Conservation (phyloP, 768 basidiomycete genomes). For the Aureoboletus auriporus region DNA sequence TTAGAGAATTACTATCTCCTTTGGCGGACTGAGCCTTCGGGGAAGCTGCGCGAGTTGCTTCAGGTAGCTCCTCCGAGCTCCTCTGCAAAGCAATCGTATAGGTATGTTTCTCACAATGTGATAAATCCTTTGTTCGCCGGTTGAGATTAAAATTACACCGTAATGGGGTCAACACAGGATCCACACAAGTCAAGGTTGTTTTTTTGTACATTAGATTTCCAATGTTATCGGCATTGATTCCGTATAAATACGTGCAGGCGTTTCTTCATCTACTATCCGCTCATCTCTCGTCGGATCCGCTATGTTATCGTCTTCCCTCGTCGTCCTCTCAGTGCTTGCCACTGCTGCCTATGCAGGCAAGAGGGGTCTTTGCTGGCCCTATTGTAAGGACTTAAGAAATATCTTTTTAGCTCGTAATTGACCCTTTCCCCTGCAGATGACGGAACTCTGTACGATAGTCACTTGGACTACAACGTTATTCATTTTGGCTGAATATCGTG, state of each 20-base stretch:
- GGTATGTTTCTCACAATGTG: too few species aligned
- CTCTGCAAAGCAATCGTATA: too few species aligned
- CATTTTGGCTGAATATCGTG: not conserved
- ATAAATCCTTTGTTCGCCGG: too few species aligned
- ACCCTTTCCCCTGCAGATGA: conserved; percentile 20
- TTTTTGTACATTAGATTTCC: too few species aligned
- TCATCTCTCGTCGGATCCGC: not conserved
- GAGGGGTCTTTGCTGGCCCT: conserved; percentile 36
- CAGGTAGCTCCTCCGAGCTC: too few species aligned
- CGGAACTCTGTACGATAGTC: conserved; percentile 23
- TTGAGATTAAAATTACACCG: too few species aligned
- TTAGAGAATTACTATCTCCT: too few species aligned
- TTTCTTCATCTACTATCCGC: not conserved
- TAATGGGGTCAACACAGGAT: too few species aligned
- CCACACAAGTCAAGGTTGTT: too few species aligned
- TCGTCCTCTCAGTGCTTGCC: conserved; percentile 17
- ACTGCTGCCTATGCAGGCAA: conserved; percentile 31
- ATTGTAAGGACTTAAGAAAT: conserved; percentile 17
- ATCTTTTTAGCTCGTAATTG: not conserved
- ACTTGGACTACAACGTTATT: not conserved
- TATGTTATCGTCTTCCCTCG: conserved; percentile 19
- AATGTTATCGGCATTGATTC: too few species aligned
- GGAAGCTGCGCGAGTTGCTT: too few species aligned
- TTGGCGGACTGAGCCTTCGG: too few species aligned
- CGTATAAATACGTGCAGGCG: conserved; percentile 10